A percentile compares a stretch with the other conserved stretches of the same genome.
Conservation (phyloP, 208 protist genomes). For the Porcisia deanei region DNA sequence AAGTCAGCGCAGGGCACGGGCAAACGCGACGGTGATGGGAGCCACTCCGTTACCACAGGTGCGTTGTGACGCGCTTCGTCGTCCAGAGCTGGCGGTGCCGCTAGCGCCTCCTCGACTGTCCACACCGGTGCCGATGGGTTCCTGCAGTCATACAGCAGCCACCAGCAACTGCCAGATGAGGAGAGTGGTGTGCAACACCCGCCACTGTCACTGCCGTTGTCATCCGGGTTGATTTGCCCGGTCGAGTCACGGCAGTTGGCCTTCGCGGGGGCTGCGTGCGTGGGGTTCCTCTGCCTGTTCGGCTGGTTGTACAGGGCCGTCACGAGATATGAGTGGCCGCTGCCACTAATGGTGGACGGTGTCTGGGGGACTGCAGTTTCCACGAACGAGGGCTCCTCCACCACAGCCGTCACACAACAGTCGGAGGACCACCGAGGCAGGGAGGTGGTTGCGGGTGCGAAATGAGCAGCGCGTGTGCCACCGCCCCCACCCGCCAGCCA, state of each 20-base stretch:
- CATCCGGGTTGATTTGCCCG: neutral
- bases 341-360: neutral
- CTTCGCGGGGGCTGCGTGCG: neutral
- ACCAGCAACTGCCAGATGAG: constrained; percentile 10
- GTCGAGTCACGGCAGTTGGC: neutral
- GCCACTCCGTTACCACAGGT: constrained; percentile 10
- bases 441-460: neutral
- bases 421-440: neutral
- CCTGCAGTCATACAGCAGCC: constrained; percentile 28
- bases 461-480: neutral
- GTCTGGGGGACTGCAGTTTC: neutral
- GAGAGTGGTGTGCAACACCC: neutral
- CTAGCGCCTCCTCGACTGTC: constrained; percentile 7
- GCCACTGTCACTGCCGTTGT: neutral
- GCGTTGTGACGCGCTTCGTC: neutral
- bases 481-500: neutral
- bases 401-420: constrained; percentile 20
- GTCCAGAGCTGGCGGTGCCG: neutral
- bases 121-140: constrained; percentile 23
- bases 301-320: neutral
- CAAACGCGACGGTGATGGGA: neutral
- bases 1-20: neutral
- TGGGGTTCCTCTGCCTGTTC: neutral
- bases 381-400: constrained; percentile 12
- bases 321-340: constrained; percentile 16